Percentiles rank a stretch among this genome's conserved stretches.
Conservation (phyloP, 352 stramenopile genomes). For the Globisporangium heterothallicum region DNA sequence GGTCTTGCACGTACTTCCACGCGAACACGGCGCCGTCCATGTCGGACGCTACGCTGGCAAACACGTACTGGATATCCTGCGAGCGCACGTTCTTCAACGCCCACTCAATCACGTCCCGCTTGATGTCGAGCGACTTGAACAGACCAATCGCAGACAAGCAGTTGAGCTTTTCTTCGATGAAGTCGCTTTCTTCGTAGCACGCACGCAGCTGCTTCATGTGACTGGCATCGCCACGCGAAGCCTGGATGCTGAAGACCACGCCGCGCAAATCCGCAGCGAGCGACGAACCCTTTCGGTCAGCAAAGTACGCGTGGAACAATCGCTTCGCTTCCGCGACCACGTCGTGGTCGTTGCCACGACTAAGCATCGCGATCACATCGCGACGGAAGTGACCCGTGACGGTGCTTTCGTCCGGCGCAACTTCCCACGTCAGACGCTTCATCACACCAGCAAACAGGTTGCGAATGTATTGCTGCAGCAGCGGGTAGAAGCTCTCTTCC, state of each 20-base stretch:
- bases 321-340: conserved; percentile 48
- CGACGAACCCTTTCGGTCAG: conserved; percentile 29
- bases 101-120: conserved; percentile 67
- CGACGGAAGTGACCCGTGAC: conserved; percentile 58
- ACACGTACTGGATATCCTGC: conserved; percentile 81
- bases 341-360: conserved; percentile 38
- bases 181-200: conserved; percentile 67
- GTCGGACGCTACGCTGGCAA: conserved; percentile 66
- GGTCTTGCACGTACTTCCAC: conserved; percentile 70
- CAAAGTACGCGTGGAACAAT: conserved; percentile 53
- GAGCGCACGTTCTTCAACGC: conserved; percentile 59
- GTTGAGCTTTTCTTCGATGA: conserved; percentile 80
- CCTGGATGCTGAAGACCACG: conserved; percentile 58
- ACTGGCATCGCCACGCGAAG: conserved; percentile 33
- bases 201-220: conserved; percentile 43
- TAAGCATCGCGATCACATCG: conserved; percentile 70
- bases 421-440: conserved; percentile 44
- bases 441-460: conserved; percentile 53
- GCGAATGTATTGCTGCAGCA: conserved; percentile 61
- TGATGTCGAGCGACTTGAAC: conserved; percentile 48
- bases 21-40: conserved; percentile 37
- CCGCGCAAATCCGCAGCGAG: conserved; percentile 59
- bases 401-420: conserved; percentile 31
- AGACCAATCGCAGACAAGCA: conserved; percentile 68
- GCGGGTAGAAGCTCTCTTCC: conserved; percentile 49